Conservation (phyloP, 108 stramenopile genomes). For the Seminavis robusta region DNA sequence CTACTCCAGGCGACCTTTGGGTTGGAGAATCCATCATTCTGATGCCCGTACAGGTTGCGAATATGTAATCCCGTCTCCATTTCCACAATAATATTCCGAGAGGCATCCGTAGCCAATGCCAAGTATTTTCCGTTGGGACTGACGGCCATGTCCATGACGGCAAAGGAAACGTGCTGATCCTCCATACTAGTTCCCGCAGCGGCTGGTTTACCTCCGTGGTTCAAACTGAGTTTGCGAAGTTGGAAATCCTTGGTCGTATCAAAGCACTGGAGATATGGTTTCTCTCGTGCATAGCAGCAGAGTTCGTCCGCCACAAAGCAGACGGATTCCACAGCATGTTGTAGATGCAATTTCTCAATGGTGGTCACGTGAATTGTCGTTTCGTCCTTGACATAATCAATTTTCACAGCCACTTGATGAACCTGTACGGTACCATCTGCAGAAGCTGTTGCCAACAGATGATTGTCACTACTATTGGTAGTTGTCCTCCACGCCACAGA, state of each 20-base stretch:
- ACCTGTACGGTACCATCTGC: constrained; percentile 77
- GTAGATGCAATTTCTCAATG: constrained; percentile 60
- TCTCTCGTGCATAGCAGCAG: constrained; percentile 71
- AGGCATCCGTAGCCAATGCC: constrained; percentile 74
- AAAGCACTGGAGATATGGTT: constrained; percentile 63
- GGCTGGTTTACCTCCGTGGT: constrained; percentile 43
- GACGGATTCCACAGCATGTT: constrained; percentile 60
- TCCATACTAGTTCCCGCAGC: constrained; percentile 45
- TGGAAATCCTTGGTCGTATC: constrained; percentile 52
- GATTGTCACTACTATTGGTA: constrained; percentile 49
- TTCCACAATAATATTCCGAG: constrained; percentile 80
- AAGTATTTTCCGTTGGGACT: constrained; percentile 63
- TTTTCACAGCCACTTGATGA: constrained; percentile 25
- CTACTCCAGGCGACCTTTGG: constrained; percentile 80
- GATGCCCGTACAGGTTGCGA: constrained; percentile 81
- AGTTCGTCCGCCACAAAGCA: constrained; percentile 66
- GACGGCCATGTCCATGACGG: constrained; percentile 61
- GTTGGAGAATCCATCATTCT: constrained; percentile 68
- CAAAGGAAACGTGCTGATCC: constrained; percentile 82
- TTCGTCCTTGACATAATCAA: constrained; percentile 14
- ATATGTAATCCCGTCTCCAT: constrained; percentile 42
- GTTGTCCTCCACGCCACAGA: constrained; percentile 65
- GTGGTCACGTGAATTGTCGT: constrained; percentile 12
- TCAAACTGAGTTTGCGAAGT: too few species aligned
- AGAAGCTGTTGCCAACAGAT: constrained; percentile 66